Percentiles rank a stretch among this genome's conserved stretches.
Conservation (phyloP, 441 rosid genomes). For the Omphalea diandra region DNA sequence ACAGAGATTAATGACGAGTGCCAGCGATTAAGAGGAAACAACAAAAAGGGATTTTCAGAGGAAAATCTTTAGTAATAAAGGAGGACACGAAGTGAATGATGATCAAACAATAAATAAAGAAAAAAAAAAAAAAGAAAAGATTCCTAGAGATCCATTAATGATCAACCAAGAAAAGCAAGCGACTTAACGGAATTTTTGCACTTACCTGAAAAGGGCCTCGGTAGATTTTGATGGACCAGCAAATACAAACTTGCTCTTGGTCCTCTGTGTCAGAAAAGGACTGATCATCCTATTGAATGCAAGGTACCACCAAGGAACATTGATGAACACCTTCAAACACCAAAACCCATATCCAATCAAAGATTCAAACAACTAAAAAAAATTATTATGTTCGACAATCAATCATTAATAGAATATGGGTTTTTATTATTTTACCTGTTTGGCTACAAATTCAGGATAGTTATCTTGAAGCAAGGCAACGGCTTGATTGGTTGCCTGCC, state of each 20-base stretch:
- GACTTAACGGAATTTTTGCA: not conserved
- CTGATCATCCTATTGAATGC: slow-evolving; percentile 62
- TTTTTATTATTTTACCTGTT: slow-evolving; percentile 47
- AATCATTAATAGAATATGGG: not conserved
- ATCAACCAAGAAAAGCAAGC: not conserved
- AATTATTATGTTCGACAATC: not conserved
- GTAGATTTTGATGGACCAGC: slow-evolving; percentile 61
- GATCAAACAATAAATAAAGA: no score
- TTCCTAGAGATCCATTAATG: not conserved
- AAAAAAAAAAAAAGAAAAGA: not conserved
- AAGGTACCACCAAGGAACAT: slow-evolving; percentile 85
- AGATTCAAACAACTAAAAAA: not conserved
- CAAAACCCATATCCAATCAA: slow-evolving; percentile 3
- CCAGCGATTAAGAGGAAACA: not conserved
- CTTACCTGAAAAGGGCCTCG: slow-evolving; percentile 71
- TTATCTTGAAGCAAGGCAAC: slow-evolving; percentile 80
- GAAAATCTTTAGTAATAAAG: slow-evolving; percentile 2
- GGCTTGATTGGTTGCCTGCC: slow-evolving; percentile 80
- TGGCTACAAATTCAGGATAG: slow-evolving; percentile 81
- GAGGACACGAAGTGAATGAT: not conserved
- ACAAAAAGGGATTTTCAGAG: slow-evolving; percentile 5
- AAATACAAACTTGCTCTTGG: slow-evolving; percentile 76
- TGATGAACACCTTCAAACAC: slow-evolving; percentile 56
- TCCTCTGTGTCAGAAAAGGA: slow-evolving; percentile 64
- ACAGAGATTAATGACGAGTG: no score